Conservation (phyloP, 352 stramenopile species). For the Phytophthora hybrid region DNA sequence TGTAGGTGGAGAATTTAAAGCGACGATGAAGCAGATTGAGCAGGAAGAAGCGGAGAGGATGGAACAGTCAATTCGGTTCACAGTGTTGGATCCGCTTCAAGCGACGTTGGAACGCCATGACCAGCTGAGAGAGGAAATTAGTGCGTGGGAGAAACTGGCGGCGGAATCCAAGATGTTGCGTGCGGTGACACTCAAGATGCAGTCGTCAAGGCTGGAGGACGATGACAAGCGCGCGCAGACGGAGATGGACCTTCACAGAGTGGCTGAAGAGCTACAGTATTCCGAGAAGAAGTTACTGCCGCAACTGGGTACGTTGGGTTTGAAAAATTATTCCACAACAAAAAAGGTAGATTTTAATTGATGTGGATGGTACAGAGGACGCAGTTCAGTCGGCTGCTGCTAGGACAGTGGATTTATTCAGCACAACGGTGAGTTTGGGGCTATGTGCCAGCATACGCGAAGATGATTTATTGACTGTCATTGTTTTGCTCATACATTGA, state of each 20-base stretch:
- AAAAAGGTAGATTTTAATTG: not conserved
- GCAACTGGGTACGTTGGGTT: conserved; percentile 42
- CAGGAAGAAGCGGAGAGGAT: conserved; percentile 64
- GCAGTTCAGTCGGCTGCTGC: conserved; percentile 40
- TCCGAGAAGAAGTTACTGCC: conserved; percentile 51
- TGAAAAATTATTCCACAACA: not conserved
- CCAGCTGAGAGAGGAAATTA: conserved; percentile 50
- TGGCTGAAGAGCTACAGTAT: conserved; percentile 51
- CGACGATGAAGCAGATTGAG: conserved; percentile 64
- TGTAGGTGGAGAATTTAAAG: conserved; percentile 53
- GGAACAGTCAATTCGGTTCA: conserved; percentile 85
- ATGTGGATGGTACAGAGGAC: conserved; percentile 41
- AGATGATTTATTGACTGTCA: not conserved
- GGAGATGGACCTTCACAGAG: conserved; percentile 47
- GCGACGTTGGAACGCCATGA: conserved; percentile 62
- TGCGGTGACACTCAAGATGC: conserved; percentile 42
- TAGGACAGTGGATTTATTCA: conserved; percentile 64
- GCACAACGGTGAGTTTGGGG: conserved; percentile 56
- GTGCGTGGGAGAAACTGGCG: conserved; percentile 31
- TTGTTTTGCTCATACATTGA: conserved; percentile 8
- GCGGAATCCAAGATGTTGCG: conserved; percentile 34
- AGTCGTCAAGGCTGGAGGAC: conserved; percentile 45
- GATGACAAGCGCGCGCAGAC: conserved; percentile 50
- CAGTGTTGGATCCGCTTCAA: conserved; percentile 70
- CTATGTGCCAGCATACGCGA: not conserved